Conservation (phyloP, 2,329 filamentous ascomycete species). For the Gnomoniopsis smithogilvyi region DNA sequence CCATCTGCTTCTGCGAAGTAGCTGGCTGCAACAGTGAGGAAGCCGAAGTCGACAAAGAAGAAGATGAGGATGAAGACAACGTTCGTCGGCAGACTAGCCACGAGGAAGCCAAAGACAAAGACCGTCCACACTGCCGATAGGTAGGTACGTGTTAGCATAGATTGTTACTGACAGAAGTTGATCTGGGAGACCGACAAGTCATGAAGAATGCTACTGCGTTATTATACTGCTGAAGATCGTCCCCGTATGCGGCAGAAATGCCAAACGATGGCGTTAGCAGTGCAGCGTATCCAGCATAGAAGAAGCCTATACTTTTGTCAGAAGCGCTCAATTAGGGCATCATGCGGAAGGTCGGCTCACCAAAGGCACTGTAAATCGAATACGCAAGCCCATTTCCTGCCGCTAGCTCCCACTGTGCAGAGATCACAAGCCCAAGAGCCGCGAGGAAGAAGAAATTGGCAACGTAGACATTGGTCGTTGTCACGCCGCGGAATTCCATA, state of each 20-base stretch:
- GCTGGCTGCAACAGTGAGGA: conserved; percentile 22
- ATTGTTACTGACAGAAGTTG: not conserved
- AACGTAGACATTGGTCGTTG: conserved; percentile 47
- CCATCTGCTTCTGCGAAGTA: conserved; percentile 26
- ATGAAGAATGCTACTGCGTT: conserved; percentile 26
- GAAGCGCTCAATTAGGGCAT: too few relatives aligned
- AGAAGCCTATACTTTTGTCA: conserved; percentile 18
- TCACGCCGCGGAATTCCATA: conserved; percentile 53
- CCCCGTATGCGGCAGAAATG: conserved; percentile 22
- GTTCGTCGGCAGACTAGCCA: conserved; percentile 24
- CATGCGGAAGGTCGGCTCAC: too few relatives aligned
- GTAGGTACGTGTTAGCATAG: too few relatives aligned
- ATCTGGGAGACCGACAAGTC: conserved; percentile 16
- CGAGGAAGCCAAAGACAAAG: conserved; percentile 20
- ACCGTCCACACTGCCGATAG: conserved; percentile 23
- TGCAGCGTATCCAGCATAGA: conserved; percentile 22
- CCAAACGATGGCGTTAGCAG: conserved; percentile 26
- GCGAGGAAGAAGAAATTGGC: conserved; percentile 51
- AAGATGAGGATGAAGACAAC: conserved; percentile 25
- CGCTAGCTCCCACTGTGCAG: conserved; percentile 54
- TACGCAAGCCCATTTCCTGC: conserved; percentile 51
- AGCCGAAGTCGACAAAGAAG: conserved; percentile 20
- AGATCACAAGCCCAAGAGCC: conserved; percentile 49
- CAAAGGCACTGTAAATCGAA: conserved; percentile 52
- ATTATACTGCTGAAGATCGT: conserved; percentile 22